Base-by-base conservation (phyloP, 495 filamentous ascomycete species). In the Clohesyomyces aquaticus region DNA sequence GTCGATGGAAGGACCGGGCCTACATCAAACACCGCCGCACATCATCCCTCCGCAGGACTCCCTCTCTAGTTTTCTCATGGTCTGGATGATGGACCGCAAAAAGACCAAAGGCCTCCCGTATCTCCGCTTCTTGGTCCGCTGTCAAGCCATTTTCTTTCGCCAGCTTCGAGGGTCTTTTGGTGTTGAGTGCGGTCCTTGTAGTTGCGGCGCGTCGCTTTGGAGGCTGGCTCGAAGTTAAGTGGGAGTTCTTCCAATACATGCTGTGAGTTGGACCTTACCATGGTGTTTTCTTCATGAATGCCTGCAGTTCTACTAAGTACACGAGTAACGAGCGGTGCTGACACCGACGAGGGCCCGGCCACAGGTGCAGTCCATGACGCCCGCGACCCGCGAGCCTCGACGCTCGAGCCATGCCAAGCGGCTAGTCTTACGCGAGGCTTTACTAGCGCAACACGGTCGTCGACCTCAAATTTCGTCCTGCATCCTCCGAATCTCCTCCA, bases 91-190 rank as follows among this genome's bases (percentile, higher is more conserved):
- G 56, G 2, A 73, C 62, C 1, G 89, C 77, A 75, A 97, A 98
- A 18, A 97, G 81, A 28, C 82, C 76, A 76, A 94, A 98, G 16
- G 91, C 92, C 75, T 96, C 91, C 68, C 85, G 85, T 69, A 98
- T 96, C 74, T 96, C 91, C 66, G 82, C 79, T 73, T 98, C 94
- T 78, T 96, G 88, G 51, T 85, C 84, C 21, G 84, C 85, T 26
- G 85, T 87, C 74, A 98, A 86, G 73, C 89, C 83, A 80, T 97
- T 85, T 65, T 94, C 90, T 74, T 90, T 90, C 2, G 93, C 92
- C 61, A 96, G 89, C 73, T 91, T 93, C 67, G 92, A 96, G 66
- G 81, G 84, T 48, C 82, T 81, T 19, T 82, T 82, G 35, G 75
- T 55, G 8, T 57, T 35, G 14, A 61, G 21, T 9, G 46, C n/a